A percentile compares a stretch with the other conserved stretches of the same genome.
These are phyloP conservation scores for Pharnaceum exiguum DNA, from an alignment of 148 eudicot species.

Conservation along the genomic window DNA sequence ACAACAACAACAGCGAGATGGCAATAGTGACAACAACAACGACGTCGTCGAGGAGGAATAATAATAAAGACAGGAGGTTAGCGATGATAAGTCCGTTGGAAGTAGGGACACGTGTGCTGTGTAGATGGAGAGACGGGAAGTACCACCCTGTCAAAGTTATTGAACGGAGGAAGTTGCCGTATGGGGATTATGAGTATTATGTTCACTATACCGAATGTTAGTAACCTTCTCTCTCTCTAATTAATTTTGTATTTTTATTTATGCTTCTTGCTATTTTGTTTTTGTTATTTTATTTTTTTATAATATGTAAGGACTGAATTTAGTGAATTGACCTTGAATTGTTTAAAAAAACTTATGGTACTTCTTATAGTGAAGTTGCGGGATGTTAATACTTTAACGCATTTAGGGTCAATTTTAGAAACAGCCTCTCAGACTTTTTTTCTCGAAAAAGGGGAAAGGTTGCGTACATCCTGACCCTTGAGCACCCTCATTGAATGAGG, in stretches of 20 bases:
- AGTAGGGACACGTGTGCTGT: conserved; percentile 78
- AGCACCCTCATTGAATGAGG: too few species aligned
- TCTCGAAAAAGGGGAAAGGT: too few species aligned
- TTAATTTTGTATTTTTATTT: too few species aligned
- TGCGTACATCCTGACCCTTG: too few species aligned
- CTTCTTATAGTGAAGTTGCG: not conserved
- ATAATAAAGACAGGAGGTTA: too few species aligned
- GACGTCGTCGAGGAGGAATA: conserved; percentile 30
- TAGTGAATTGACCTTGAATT: conserved; percentile 4
- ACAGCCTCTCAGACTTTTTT: too few species aligned
- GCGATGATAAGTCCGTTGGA: conserved; percentile 60
- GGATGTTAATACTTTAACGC: too few species aligned
- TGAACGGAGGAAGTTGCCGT: conserved; percentile 56
- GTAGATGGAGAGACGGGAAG: conserved; percentile 85
- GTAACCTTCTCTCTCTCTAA: conserved; percentile 17
- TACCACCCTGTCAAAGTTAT: conserved; percentile 87
- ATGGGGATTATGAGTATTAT: conserved; percentile 76
- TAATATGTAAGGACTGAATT: conserved; percentile 3
- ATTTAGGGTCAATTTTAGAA: too few species aligned
- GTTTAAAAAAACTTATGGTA: not conserved
- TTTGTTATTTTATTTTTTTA: not conserved
- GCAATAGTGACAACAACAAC: conserved; percentile 39
- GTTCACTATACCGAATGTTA: conserved; percentile 97
- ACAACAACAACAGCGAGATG: conserved; percentile 14
- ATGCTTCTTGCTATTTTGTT: not conserved